Evolutionary conservation across 495 filamentous ascomycete genomes (phyloP), one percentile per base, ranked within the genome.

Genomic region (Aspergillus conjunctus): DNA sequence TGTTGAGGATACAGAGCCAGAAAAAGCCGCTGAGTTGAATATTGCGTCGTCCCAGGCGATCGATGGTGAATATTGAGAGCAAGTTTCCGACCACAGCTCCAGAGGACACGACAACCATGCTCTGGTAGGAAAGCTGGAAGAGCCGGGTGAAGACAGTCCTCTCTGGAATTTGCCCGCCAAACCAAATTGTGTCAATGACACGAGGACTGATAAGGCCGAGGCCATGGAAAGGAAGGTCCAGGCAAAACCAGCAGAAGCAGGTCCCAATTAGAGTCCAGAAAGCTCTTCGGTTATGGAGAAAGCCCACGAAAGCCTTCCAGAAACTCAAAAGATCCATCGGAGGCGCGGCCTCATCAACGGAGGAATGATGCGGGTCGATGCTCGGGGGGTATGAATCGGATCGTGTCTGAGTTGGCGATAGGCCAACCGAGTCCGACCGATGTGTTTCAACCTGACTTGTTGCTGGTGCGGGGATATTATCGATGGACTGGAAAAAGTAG

Each of bases 11-110:
- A 20, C 51, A 53, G 0, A 63, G 43, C 55, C 54, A 58, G 44
- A 53, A 46, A 41, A 63, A 63, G 2, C 60, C 60, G 14, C 48
- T 49, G 22, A 63, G 51, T 32, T 63, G 61, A 32, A 63, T 53
- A 5, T 32, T 59, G 5, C 56, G 55, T 17, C 61, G 51, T 15
- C 61, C 61, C 8, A 63, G 51, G 3, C 56, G 55, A 26, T 59
- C 61, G 12, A 63, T 55, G 14, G 45, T 54, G n/a, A 56, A 33
- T 15, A 59, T 51, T n/a, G 61, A 33, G 12, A 63, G 22, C 10
- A 53, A 7, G 20, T 54, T 59, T 15, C 61, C 56, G 6, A 56
- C 32, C 17, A 63, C 46, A 5, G 61, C 61, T 7, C 61, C 61
- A 7, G 61, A 59, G 14, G 56, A 63, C 3, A 58, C 44, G 43